phyloP scores from a whole-genome alignment of 192 early-diverging fungal species.

The Allomyces macrogynus region DNA sequence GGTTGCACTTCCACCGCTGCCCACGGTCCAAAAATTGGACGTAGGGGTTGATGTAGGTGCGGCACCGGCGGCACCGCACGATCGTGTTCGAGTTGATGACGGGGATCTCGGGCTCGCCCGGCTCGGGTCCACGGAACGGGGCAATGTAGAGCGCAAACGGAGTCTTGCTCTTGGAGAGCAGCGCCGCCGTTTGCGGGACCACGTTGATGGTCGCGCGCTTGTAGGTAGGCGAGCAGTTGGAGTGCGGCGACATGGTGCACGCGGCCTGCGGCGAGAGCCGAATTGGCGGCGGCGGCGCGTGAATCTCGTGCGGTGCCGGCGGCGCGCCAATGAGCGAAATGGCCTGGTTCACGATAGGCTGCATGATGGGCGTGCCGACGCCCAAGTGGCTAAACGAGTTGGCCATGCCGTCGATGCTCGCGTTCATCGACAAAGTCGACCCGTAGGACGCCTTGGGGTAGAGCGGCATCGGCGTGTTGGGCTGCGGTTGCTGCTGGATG shows the following conservation, averaged over 20 bases:
- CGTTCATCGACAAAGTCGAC: constrained; percentile 3
- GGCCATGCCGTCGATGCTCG: constrained; percentile 10
- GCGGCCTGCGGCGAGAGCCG: constrained; percentile 17
- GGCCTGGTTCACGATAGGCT: constrained; percentile 8
- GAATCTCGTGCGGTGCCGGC: constrained; percentile 9
- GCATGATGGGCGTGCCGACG: constrained; percentile 7
- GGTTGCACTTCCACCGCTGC: constrained; percentile 86
- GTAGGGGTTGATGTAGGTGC: constrained; percentile 93
- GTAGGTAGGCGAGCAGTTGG: constrained; percentile 56
- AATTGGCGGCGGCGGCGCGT: constrained; percentile 13
- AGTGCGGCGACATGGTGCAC: constrained; percentile 17
- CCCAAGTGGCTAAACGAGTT: constrained; percentile 22
- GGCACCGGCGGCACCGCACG: constrained; percentile 81
- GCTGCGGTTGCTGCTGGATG: neutral
- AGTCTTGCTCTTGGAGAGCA: constrained; percentile 70
- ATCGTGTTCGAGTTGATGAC: constrained; percentile 74
- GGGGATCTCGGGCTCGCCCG: constrained; percentile 49
- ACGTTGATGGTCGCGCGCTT: constrained; percentile 78
- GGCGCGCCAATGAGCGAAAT: constrained; percentile 14
- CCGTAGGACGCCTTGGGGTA: constrained; percentile 4
- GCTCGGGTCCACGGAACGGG: constrained; percentile 56
- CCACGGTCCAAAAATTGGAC: constrained; percentile 90
- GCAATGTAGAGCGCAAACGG: constrained; percentile 79
- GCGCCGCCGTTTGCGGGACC: constrained; percentile 57
- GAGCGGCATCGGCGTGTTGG: constrained; percentile 1